Percentiles rank a stretch among this genome's conserved stretches.
Evolutionary conservation across 495 filamentous ascomycete species (phyloP).

Genomic region (Penicillium daleae): DNA sequence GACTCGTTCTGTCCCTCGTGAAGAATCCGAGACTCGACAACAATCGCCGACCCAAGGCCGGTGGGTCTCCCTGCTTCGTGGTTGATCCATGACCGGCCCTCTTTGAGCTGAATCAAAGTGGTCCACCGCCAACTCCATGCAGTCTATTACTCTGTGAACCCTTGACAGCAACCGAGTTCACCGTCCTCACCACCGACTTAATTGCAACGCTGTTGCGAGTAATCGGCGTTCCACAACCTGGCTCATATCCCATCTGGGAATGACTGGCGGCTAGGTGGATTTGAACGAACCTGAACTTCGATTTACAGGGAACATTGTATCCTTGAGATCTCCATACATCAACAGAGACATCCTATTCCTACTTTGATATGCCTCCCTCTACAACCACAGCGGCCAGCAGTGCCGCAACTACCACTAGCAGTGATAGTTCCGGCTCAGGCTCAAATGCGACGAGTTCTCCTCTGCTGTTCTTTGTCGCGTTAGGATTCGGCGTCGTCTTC

Average conservation of each 20-base stretch:
- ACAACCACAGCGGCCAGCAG: conserved; percentile 27
- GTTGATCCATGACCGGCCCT: conserved; percentile 17
- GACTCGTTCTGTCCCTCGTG: conserved; percentile 3
- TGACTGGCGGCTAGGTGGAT: conserved; percentile 2
- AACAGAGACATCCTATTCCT: not conserved
- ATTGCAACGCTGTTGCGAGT: not conserved
- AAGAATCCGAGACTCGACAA: conserved; percentile 6
- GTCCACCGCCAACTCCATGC: conserved; percentile 11
- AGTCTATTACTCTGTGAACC: conserved; percentile 6
- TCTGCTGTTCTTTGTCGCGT: conserved; percentile 92
- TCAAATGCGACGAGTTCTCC: conserved; percentile 72
- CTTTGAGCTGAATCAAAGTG: conserved; percentile 7
- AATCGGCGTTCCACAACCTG: not conserved
- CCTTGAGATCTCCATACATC: conserved; percentile 3
- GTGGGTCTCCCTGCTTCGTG: conserved; percentile 9
- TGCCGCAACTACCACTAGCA: conserved; percentile 29
- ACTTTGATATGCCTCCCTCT: conserved; percentile 25
- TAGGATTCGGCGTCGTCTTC: conserved; percentile 98
- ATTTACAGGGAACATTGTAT: not conserved
- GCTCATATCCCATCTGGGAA: conserved; percentile 10
- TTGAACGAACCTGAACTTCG: not conserved
- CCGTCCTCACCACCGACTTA: no score
- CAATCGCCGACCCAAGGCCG: not conserved
- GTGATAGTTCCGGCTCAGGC: conserved; percentile 7
- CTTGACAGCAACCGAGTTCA: conserved; percentile 7